Conservation (phyloP, 2,329 filamentous ascomycete genomes). For the Penicillium sp. region DNA sequence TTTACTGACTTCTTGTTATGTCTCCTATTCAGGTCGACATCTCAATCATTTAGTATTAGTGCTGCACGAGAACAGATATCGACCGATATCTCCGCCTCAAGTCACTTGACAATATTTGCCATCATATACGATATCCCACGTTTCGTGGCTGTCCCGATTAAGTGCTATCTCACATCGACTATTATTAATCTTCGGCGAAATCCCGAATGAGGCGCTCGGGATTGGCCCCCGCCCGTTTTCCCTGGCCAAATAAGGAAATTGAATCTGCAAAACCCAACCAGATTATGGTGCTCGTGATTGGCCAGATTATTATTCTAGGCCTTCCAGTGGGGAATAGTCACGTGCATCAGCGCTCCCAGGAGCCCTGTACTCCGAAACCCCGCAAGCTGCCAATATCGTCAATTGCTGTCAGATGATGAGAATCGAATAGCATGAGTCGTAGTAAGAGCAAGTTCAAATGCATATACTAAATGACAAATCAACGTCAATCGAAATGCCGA, state of each 20-base stretch:
- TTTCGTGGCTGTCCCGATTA: not conserved
- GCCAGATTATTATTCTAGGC: conserved; percentile 2
- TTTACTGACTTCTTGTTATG: not conserved
- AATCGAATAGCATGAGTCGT: not conserved
- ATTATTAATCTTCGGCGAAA: not conserved
- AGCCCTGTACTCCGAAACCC: conserved; percentile 12
- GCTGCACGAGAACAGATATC: not conserved
- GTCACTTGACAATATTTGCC: not conserved
- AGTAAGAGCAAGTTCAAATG: not conserved
- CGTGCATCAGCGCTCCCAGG: not conserved
- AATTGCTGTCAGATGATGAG: not conserved
- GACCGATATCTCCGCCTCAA: not conserved
- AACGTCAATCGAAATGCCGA: conserved; percentile 2
- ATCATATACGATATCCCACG: not conserved
- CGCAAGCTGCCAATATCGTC: conserved; percentile 1
- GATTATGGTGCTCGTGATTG: not conserved
- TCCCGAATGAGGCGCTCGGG: conserved; percentile 4
- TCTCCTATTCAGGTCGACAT: not conserved
- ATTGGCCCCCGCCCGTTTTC: not conserved
- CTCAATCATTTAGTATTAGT: not conserved
- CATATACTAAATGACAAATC: not conserved
- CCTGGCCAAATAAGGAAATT: not conserved
- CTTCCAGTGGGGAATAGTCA: conserved; percentile 1
- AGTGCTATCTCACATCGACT: not conserved
- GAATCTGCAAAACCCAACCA: not conserved